Percentiles rank a stretch among this genome's conserved stretches.
These are phyloP conservation scores for Forsythia suspensa DNA, from an alignment of 257 asterid genomes.

Conservation along the genomic window DNA sequence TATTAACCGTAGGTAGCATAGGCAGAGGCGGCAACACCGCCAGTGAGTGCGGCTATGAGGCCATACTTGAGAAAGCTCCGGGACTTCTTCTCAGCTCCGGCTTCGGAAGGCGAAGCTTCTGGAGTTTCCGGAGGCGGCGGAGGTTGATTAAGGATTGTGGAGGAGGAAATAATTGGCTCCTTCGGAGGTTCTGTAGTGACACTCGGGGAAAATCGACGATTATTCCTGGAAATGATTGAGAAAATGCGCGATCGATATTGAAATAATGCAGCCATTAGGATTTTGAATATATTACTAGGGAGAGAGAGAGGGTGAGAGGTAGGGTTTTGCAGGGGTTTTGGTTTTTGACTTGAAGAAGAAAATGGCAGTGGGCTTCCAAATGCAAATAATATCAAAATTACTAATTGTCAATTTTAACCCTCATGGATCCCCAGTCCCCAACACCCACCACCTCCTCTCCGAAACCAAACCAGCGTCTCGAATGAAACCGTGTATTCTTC, in stretches of 20 bases:
- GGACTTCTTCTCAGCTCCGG: slow-evolving; percentile 46
- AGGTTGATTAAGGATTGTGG: slow-evolving; percentile 52
- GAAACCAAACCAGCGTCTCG: no score
- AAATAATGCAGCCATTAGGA: slow-evolving; percentile 43
- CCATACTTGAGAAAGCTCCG: slow-evolving; percentile 62
- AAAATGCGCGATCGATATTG: slow-evolving; percentile 45
- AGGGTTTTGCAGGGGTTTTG: no score
- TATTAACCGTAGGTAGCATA: slow-evolving; percentile 72
- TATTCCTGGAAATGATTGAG: slow-evolving; percentile 30
- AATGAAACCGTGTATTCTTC: no score
- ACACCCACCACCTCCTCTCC: no score
- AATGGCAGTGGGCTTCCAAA: no score
- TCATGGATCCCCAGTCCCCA: no score
- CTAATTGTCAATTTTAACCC: no score
- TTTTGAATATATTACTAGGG: no score
- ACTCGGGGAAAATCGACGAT: slow-evolving; percentile 32
- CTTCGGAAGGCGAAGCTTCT: slow-evolving; percentile 36
- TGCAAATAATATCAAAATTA: no score
- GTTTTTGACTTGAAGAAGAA: no score
- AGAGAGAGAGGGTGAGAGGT: no score
- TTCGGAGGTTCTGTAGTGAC: slow-evolving; percentile 32
- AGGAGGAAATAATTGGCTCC: slow-evolving; percentile 51
- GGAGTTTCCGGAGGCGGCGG: slow-evolving; percentile 26
- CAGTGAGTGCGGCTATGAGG: slow-evolving; percentile 52
- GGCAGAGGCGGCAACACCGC: slow-evolving; percentile 64